Conservation (phyloP, 805 yeast species). For the Yarrowia divulgata region DNA sequence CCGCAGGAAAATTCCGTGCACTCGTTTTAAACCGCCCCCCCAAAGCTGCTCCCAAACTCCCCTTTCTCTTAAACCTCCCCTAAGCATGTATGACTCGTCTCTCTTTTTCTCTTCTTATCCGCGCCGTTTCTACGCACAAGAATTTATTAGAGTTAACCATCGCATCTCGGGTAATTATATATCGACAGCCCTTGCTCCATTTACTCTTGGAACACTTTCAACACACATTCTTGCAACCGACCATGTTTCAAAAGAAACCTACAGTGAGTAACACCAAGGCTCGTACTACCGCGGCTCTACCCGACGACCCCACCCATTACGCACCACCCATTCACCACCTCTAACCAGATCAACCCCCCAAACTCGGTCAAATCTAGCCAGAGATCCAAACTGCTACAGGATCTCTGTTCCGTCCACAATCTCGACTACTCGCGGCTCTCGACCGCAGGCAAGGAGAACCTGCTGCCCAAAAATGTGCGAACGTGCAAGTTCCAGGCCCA, state of each 20-base stretch:
- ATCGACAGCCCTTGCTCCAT: no score
- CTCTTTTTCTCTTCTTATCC: background rate
- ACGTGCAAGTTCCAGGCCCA: slow-evolving; percentile 66
- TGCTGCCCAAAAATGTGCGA: slow-evolving; percentile 58
- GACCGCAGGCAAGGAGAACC: slow-evolving; percentile 49
- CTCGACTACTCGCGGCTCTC: slow-evolving; percentile 47
- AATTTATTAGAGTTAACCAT: background rate
- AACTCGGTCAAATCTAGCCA: slow-evolving; percentile 86
- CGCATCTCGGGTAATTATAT: background rate
- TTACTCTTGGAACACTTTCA: no score
- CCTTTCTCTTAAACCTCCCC: background rate
- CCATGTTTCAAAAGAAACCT: slow-evolving; percentile 53
- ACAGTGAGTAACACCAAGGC: slow-evolving; percentile 48
- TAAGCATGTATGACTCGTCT: background rate
- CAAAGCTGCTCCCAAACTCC: background rate
- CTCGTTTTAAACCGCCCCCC: background rate
- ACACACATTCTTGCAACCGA: no score
- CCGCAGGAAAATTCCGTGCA: no score
- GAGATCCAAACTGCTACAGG: slow-evolving; percentile 58
- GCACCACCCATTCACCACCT: slow-evolving; percentile 14
- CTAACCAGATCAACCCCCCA: slow-evolving; percentile 63
- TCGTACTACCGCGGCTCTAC: no score
- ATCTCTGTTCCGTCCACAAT: slow-evolving; percentile 54
- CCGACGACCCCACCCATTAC: slow-evolving; percentile 1
- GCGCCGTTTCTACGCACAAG: background rate